Percentiles rank a stretch among this genome's conserved stretches.
Evolutionary conservation across 192 early-diverging fungal species (phyloP).

Genomic region (Backusella sp.): DNA sequence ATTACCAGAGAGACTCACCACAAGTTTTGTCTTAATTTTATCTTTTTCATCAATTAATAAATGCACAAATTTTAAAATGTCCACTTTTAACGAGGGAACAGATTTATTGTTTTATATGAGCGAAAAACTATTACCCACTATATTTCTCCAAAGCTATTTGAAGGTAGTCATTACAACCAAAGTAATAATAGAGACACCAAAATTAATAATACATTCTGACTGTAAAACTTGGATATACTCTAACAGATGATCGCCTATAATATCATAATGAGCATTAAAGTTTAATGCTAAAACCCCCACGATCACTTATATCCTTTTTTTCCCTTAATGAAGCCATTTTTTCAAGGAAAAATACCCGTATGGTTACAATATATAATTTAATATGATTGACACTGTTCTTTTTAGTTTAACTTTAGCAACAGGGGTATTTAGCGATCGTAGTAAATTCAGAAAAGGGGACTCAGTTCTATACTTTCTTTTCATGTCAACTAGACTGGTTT

Average conservation of each 20-base stretch:
- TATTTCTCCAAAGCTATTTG: background rate
- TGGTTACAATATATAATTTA: background rate
- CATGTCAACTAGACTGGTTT: background rate
- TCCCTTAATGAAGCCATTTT: background rate
- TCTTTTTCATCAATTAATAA: no score
- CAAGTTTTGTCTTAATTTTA: no score
- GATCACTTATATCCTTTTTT: background rate
- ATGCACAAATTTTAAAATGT: no score
- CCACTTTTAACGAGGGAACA: background rate
- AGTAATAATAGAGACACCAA: no score
- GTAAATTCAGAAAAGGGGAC: background rate
- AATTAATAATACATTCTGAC: no score
- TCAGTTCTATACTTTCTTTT: background rate
- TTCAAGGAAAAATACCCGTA: background rate
- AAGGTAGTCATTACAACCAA: background rate
- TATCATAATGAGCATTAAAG: background rate
- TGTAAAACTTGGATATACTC: background rate
- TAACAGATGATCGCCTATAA: background rate
- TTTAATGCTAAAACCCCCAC: background rate
- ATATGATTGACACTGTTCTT: background rate
- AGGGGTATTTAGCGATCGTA: background rate
- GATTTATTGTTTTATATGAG: background rate
- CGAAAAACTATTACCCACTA: background rate
- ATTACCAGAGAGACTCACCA: no score
- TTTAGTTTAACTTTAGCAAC: background rate